Conservation (phyloP, 495 filamentous ascomycete species). For the Penicillium psychrofluorescens region DNA sequence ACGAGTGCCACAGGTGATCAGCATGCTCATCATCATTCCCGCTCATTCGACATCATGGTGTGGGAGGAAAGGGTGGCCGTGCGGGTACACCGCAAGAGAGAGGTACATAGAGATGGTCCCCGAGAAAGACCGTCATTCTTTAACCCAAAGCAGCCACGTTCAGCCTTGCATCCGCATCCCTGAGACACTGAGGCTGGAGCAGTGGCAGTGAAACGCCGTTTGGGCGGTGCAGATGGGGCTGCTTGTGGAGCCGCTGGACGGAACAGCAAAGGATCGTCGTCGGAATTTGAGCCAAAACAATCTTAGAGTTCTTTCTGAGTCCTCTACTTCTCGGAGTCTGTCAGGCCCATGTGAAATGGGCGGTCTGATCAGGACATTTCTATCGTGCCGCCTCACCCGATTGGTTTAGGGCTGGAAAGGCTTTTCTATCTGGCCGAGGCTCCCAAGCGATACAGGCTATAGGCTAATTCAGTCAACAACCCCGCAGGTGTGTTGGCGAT, state of each 20-base stretch:
- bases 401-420: too few species aligned
- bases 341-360: too few species aligned
- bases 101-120: background rate
- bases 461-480: too few species aligned
- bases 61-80: background rate
- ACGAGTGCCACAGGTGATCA: constrained; percentile 18
- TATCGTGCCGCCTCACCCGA: too few species aligned
- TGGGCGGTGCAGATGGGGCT: constrained; percentile 13
- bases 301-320: too few species aligned
- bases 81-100: constrained; percentile 4
- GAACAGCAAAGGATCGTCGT: constrained; percentile 8
- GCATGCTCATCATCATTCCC: constrained; percentile 17
- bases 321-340: too few species aligned
- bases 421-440: too few species aligned
- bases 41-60: constrained; percentile 12
- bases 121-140: constrained; percentile 9
- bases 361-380: too few species aligned
- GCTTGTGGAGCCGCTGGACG: too few species aligned
- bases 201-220: constrained; percentile 20
- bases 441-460: too few species aligned
- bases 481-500: too few species aligned
- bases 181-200: constrained; percentile 14
- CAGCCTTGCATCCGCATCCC: background rate
- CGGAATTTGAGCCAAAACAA: too few species aligned
- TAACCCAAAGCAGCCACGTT: background rate